A percentile compares a stretch with the other conserved stretches of the same genome.
Evolutionary conservation across 495 filamentous ascomycete genomes (phyloP).

Genomic region (Cryomyces minteri): DNA sequence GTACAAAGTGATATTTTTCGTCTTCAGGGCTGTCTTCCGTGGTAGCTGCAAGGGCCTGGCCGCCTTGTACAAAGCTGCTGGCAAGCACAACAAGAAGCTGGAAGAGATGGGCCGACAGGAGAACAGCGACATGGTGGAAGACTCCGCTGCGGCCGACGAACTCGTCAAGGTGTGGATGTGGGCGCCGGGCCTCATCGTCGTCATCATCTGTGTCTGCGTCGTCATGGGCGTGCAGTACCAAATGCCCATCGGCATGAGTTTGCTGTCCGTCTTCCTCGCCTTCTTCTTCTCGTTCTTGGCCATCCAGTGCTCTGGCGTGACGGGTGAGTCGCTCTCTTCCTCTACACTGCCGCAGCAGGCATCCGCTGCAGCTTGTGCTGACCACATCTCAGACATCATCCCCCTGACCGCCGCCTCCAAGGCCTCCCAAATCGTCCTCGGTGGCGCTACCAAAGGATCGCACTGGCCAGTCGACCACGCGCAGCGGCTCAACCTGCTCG

Average conservation of each 20-base stretch:
- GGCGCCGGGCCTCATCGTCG: constrained; percentile 30
- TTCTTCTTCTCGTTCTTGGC: constrained; percentile 53
- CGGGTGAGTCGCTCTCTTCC: constrained; percentile 10
- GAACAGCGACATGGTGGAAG: constrained; percentile 22
- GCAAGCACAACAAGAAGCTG: constrained; percentile 27
- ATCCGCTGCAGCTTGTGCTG: background rate
- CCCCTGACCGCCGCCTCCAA: constrained; percentile 47
- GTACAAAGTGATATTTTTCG: constrained; percentile 38
- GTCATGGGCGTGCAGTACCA: constrained; percentile 42
- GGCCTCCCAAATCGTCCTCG: constrained; percentile 48
- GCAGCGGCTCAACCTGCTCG: constrained; percentile 44
- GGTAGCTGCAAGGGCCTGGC: constrained; percentile 27
- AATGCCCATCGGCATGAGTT: constrained; percentile 38
- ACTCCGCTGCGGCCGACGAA: constrained; percentile 32
- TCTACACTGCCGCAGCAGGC: background rate
- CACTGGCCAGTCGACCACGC: constrained; percentile 27
- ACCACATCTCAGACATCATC: constrained; percentile 26
- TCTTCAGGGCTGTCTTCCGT: constrained; percentile 30
- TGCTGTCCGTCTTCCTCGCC: constrained; percentile 41
- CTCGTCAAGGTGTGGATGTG: constrained; percentile 47
- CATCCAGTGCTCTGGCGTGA: constrained; percentile 43
- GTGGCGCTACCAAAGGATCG: constrained; percentile 35
- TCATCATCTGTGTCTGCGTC: constrained; percentile 34
- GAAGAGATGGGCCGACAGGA: constrained; percentile 20
- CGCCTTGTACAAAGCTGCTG: constrained; percentile 16